Percentiles rank a stretch among this genome's conserved stretches.
These are phyloP conservation scores for Balakata baccata DNA, from an alignment of 345 rosid species.

Conservation along the genomic window DNA sequence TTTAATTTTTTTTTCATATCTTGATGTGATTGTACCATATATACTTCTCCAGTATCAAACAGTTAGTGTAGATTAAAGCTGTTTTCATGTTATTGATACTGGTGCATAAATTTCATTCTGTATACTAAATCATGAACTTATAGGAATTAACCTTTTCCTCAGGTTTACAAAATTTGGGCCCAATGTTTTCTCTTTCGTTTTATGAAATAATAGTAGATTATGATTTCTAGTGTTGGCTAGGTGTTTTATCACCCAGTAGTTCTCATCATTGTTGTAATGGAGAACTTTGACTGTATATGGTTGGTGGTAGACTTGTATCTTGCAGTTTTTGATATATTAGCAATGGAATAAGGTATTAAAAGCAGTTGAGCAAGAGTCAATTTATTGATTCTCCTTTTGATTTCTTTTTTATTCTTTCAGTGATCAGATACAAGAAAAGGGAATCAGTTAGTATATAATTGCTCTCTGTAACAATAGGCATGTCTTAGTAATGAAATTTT, in stretches of 20 bases:
- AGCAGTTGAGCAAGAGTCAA: not conserved
- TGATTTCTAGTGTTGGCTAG: not conserved
- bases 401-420: too few species aligned
- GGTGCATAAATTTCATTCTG: not conserved
- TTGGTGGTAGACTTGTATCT: not conserved
- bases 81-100: constrained; percentile 8
- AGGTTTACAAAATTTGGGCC: too few species aligned
- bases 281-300: not conserved
- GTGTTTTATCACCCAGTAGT: not conserved
- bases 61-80: not conserved
- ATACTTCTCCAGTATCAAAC: not conserved
- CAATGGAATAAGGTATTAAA: not conserved
- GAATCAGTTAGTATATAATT: too few species aligned
- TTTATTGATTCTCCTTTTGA: too few species aligned
- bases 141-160: not conserved
- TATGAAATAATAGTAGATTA: not conserved
- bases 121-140: not conserved
- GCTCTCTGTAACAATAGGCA: too few species aligned
- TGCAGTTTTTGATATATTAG: not conserved
- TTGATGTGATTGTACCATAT: not conserved
- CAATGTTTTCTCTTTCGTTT: not conserved
- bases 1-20: not conserved
- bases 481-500: too few species aligned
- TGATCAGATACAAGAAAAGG: too few species aligned
- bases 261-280: not conserved